A percentile compares a stretch with the other conserved stretches of the same genome.
Conservation (phyloP, 495 filamentous ascomycete genomes). For the Aspergillus coremiiformis region DNA sequence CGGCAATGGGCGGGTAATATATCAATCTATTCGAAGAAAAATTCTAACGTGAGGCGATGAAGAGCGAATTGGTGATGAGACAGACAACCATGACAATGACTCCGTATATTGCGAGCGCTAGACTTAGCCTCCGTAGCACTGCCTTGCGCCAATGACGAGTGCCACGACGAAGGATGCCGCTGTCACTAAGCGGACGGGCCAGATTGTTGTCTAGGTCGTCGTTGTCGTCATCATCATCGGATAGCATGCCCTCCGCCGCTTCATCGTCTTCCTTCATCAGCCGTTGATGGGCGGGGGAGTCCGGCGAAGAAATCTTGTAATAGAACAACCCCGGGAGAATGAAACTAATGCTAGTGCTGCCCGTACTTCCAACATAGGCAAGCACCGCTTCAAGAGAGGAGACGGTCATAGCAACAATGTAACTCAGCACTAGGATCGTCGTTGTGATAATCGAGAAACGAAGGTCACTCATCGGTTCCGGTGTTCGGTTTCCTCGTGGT, state of each 20-base stretch:
- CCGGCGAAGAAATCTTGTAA: conserved; percentile 90
- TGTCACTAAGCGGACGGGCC: conserved; percentile 31
- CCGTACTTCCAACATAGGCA: conserved; percentile 91
- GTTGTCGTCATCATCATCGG: conserved; percentile 40
- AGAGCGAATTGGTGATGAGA: conserved; percentile 74
- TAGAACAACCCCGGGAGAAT: conserved; percentile 95
- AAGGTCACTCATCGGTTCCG: conserved; percentile 67
- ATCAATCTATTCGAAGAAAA: background rate
- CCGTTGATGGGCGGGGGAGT: conserved; percentile 73
- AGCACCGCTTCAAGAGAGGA: conserved; percentile 82
- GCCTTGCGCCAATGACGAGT: conserved; percentile 48
- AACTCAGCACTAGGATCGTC: conserved; percentile 72
- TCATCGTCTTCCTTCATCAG: conserved; percentile 87
- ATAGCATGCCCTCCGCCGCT: conserved; percentile 33
- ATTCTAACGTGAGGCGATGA: conserved; percentile 47
- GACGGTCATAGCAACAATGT: conserved; percentile 83
- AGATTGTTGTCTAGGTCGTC: conserved; percentile 33
- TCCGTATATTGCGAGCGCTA: conserved; percentile 77
- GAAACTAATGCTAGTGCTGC: conserved; percentile 90
- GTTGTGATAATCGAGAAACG: conserved; percentile 89
- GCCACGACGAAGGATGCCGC: conserved; percentile 43
- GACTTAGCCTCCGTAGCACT: conserved; percentile 61
- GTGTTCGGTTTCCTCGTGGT: conserved; percentile 25
- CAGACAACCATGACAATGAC: conserved; percentile 83
- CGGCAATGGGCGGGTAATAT: background rate